Evolutionary conservation across 2,329 filamentous ascomycete genomes (phyloP).

Genomic region (Nothopassalora personata): DNA sequence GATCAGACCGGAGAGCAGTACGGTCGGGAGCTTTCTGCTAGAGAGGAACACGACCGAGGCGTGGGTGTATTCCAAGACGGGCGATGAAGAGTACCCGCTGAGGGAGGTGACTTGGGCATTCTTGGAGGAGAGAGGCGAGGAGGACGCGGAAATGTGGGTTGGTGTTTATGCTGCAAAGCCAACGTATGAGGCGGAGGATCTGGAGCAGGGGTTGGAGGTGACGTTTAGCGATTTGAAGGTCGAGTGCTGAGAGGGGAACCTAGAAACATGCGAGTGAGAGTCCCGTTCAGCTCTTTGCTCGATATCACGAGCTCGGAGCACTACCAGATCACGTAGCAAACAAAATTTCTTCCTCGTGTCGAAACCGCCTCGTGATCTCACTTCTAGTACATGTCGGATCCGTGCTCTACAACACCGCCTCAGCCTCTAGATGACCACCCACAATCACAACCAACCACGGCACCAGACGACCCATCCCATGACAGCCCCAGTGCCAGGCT

Average conservation of each 20-base stretch:
- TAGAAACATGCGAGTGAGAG: neutral
- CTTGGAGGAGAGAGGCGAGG: slow-evolving; percentile 13
- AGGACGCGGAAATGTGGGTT: slow-evolving; percentile 14
- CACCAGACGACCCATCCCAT: neutral
- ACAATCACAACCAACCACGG: neutral
- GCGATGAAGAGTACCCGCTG: slow-evolving; percentile 38
- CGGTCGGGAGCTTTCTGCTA: slow-evolving; percentile 13
- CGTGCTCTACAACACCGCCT: neutral
- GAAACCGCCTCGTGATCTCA: neutral
- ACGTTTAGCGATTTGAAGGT: slow-evolving; percentile 13
- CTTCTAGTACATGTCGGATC: neutral
- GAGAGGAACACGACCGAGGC: slow-evolving; percentile 48
- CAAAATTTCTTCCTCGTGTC: neutral
- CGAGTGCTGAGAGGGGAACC: slow-evolving; percentile 7
- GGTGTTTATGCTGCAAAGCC: slow-evolving; percentile 18
- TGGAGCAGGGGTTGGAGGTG: slow-evolving; percentile 11
- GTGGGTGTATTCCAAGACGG: slow-evolving; percentile 58
- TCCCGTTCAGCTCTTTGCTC: neutral
- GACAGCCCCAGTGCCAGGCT: neutral
- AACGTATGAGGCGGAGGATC: slow-evolving; percentile 5
- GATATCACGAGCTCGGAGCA: neutral
- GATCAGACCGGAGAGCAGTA: slow-evolving; percentile 10
- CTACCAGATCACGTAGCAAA: neutral
- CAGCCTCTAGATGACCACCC: neutral
- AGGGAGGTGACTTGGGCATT: slow-evolving; percentile 17